A percentile compares a stretch with the other conserved stretches of the same genome.
These are phyloP conservation scores for Penicillium egyptiacum DNA, from an alignment of 495 filamentous ascomycete genomes.

Conservation along the genomic window DNA sequence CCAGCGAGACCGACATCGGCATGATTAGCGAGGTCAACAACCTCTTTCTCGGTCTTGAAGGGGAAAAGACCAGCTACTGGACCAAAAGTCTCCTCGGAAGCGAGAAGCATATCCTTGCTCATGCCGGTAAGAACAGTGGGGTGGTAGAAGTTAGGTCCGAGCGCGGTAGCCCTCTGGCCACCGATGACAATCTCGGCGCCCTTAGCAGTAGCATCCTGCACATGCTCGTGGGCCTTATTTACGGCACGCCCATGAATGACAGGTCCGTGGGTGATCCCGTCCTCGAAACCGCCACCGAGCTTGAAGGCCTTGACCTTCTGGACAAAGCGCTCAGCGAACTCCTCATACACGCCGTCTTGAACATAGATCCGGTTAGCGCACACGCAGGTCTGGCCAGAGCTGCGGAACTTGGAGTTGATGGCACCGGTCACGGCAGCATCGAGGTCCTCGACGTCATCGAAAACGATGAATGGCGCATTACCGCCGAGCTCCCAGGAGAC, in stretches of 20 bases:
- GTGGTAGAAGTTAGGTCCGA: conserved; percentile 77
- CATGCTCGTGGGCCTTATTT: conserved; percentile 73
- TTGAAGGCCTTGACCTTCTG: conserved; percentile 75
- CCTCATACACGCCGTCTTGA: conserved; percentile 75
- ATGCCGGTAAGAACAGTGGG: conserved; percentile 81
- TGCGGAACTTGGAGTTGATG: conserved; percentile 78
- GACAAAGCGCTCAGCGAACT: conserved; percentile 67
- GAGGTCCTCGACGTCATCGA: conserved; percentile 79
- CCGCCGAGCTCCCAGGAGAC: conserved; percentile 85
- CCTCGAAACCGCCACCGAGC: conserved; percentile 72
- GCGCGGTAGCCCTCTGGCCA: conserved; percentile 61
- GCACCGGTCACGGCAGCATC: conserved; percentile 74
- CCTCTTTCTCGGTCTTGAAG: conserved; percentile 82
- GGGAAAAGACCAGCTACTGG: conserved; percentile 81
- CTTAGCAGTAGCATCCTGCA: conserved; percentile 72
- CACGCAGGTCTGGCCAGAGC: conserved; percentile 87
- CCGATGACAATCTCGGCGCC: conserved; percentile 71
- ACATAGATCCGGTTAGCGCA: conserved; percentile 87
- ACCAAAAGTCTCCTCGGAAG: conserved; percentile 83
- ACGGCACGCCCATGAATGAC: conserved; percentile 76
- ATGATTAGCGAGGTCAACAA: conserved; percentile 73
- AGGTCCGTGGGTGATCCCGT: conserved; percentile 74
- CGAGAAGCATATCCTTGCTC: conserved; percentile 74
- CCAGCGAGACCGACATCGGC: conserved; percentile 79
- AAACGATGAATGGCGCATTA: conserved; percentile 92